These are phyloP conservation scores for Microthlaspi erraticum DNA, from an alignment of 345 rosid genomes.

Conservation along the genomic window DNA sequence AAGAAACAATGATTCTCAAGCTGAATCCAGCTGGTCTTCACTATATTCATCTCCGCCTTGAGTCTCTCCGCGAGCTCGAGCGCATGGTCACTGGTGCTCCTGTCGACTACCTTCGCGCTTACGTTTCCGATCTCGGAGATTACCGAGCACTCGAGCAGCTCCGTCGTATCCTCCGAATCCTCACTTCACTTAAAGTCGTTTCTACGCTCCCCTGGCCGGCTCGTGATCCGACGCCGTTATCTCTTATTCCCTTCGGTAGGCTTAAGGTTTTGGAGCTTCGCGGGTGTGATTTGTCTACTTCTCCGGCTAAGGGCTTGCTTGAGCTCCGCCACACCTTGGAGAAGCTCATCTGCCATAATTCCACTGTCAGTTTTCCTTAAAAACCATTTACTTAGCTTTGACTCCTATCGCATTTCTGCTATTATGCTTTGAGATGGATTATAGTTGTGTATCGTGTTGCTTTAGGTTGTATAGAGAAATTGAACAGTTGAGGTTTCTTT, in stretches of 20 bases:
- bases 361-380: slow-evolving; percentile 66
- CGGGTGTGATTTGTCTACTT: slow-evolving; percentile 90
- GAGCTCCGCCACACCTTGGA: slow-evolving; percentile 85
- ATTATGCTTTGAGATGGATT: background rate
- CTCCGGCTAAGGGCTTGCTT: slow-evolving; percentile 89
- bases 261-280: slow-evolving; percentile 82
- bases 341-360: slow-evolving; percentile 89
- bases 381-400: background rate
- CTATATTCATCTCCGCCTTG: slow-evolving; percentile 90
- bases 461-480: too few relatives aligned
- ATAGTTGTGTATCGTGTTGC: too few relatives aligned
- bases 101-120: slow-evolving; percentile 94
- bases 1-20: slow-evolving; percentile 70
- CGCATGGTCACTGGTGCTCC: slow-evolving; percentile 83
- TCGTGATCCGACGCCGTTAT: slow-evolving; percentile 88
- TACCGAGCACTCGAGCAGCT: slow-evolving; percentile 95
- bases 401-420: background rate
- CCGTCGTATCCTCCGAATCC: slow-evolving; percentile 80
- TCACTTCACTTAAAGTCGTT: slow-evolving; percentile 80
- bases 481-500: background rate
- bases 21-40: slow-evolving; percentile 95
- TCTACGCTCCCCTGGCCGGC: slow-evolving; percentile 71
- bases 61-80: slow-evolving; percentile 89
- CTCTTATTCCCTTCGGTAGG: slow-evolving; percentile 78
- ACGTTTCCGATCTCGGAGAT: slow-evolving; percentile 92